Base-by-base conservation (phyloP, 345 rosid species). In the Boechera retrofracta region DNA sequence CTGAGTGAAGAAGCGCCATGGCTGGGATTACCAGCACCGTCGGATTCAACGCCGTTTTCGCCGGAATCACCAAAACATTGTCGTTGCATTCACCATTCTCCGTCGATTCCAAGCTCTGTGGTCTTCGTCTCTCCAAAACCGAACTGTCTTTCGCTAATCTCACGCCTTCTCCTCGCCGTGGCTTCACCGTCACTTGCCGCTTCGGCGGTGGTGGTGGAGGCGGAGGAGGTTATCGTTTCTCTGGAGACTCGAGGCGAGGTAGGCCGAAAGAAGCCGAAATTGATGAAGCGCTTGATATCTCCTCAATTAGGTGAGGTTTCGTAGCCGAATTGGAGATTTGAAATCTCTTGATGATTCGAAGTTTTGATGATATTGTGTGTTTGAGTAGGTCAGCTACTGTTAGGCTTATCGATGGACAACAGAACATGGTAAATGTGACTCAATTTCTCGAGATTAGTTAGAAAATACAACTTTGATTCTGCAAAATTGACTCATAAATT, bases 321-420 rank as follows among this genome's bases (percentile, higher is more conserved):
- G 3, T 33, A 41, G 4, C 4, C 21, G 5, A 4, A 11, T 26
- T 33, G 35, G 7, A 2, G 51, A 52, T 7, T 71, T 55, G 32
- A 26, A 61, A 29, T 45, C 8, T 12, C 2, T 29, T 31, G 4
- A 11, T 67, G 60, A 32, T 44, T 76, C 38, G 36, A 44, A 1
- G 0, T 16, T 2, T 38, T 42, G 35, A 32, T 61, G 63, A 32
- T 55, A 0, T 8, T 65, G 4, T 74, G 0, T 32, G n/a, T 31
- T 41, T 32, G 69, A 21, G 62, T 74, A 93, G 97, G 88, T 89
- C 98, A 29, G 76, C 77, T 82, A 76, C 86, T 16, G 98, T 94
- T 71, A 87, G 98, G 78, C 89, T 94, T 13, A 89, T 94, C 48
- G 94, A 89, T 74, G 82, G 74, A 54, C 51, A 88, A 76, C 97